Evolutionary conservation across 2,329 filamentous ascomycete genomes (phyloP), one percentile per base, ranked within the genome.

Genomic region (Curvularia spicifera): DNA sequence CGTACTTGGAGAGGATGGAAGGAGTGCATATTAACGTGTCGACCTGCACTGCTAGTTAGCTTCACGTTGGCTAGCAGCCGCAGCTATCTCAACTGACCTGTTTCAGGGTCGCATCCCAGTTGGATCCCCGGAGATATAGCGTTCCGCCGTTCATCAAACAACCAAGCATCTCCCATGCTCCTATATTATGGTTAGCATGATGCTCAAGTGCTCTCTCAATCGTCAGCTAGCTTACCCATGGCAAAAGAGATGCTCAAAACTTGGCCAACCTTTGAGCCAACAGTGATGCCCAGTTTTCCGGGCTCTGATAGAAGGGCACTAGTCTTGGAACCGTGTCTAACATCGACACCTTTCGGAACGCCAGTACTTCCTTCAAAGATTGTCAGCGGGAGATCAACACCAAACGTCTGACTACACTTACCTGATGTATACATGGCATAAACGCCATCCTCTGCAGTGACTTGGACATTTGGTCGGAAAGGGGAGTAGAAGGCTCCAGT

Each of bases 191-290:
- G 46, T 57, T 51, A 46, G 52, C 35, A 47, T n/a, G 9, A 42
- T 13, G 37, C 15, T 4, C 35, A 46, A 13, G 55, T 20, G 39
- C 28, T 18, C 46, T 33, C 5, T 10, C 43, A 50, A 20, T 20
- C 10, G 7, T n/a, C 1, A 39, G 8, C 42, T n/a, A 40, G 74
- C 82, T 66, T 77, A 85, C 84, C 83, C 84, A 87, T 87, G 61
- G 87, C 85, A 60, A 87, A 87, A 43, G 82, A 83, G 44, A 87
- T 81, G 59, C 83, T 86, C 40, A 87, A 76, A 6, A 86, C 76
- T 54, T 85, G 84, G 2, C 81, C 83, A 7, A 87, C 84, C 12
- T 79, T 79, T 10, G 78, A 82, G 12, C 84, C 84, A 2, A 77
- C 71, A 10, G 65, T 72, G 50, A 87, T 82, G 3, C 80, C 81